A percentile compares a stretch with the other conserved stretches of the same genome.
Conservation (phyloP, 1,139 yeast species). For the Diutina mesorugosa region DNA sequence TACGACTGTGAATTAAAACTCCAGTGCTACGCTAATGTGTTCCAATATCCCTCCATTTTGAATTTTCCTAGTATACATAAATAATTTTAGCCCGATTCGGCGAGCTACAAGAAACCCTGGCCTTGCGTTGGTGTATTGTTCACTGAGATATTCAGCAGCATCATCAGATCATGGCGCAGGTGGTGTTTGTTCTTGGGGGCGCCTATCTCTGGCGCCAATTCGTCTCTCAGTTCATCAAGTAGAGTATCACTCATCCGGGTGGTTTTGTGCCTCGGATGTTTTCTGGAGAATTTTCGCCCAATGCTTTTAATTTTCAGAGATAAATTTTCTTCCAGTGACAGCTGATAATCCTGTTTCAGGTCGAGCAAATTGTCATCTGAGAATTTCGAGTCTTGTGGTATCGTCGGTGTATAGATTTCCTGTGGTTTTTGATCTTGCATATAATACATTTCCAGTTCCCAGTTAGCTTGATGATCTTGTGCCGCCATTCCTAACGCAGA, state of each 20-base stretch:
- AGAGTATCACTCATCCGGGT: conserved; percentile 1
- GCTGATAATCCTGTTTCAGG: background rate
- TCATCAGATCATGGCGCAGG: background rate
- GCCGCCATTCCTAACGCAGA: conserved; percentile 59
- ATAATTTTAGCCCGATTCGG: too few relatives aligned
- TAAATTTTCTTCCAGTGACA: background rate
- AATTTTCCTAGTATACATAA: background rate
- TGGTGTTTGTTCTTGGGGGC: background rate
- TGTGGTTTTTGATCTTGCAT: background rate
- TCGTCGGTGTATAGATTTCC: background rate
- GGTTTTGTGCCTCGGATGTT: background rate
- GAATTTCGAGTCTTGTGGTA: background rate
- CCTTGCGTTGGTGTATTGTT: background rate
- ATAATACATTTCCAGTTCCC: conserved; percentile 52
- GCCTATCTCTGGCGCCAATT: background rate
- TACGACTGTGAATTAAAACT: too few relatives aligned
- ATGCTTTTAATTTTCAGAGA: background rate
- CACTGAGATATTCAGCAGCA: background rate
- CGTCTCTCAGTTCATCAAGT: background rate
- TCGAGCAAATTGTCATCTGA: background rate
- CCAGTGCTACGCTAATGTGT: background rate
- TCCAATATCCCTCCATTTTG: background rate
- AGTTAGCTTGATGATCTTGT: conserved; percentile 53
- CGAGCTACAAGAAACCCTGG: background rate
- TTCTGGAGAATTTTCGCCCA: background rate